A percentile compares a stretch with the other conserved stretches of the same genome.
Evolutionary conservation across 441 rosid genomes (phyloP).

Genomic region (Eutrema salsugineum): DNA sequence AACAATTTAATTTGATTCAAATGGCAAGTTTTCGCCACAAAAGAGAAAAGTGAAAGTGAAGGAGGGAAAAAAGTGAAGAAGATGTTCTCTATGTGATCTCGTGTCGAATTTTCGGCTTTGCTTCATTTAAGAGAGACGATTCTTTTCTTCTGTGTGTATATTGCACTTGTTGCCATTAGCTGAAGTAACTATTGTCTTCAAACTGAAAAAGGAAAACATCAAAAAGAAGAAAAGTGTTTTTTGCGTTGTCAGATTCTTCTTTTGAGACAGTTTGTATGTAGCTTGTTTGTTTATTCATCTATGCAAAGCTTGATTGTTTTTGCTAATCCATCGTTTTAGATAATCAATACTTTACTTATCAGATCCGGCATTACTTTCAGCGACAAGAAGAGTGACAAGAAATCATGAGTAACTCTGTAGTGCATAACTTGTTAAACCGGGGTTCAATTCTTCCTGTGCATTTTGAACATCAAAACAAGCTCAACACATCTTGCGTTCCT

Average conservation of each 20-base stretch:
- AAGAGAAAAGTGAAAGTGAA: not conserved
- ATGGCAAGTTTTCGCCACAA: not conserved
- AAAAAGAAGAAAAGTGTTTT: not conserved
- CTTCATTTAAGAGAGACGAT: not conserved
- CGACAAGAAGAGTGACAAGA: constrained; percentile 38
- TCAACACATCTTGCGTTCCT: constrained; percentile 47
- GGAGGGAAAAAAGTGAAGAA: not conserved
- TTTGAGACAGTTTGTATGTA: constrained; percentile 1
- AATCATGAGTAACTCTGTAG: constrained; percentile 67
- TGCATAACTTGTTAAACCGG: constrained; percentile 53
- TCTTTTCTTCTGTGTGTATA: constrained; percentile 14
- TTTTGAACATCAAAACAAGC: constrained; percentile 59
- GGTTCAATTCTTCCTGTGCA: constrained; percentile 51
- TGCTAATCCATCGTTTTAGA: not conserved
- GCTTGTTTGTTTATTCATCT: constrained; percentile 7
- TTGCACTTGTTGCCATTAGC: constrained; percentile 5
- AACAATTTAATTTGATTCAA: not conserved
- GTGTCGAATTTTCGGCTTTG: not conserved
- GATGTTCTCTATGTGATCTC: not conserved
- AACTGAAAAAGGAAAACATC: not conserved
- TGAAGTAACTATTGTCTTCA: not conserved
- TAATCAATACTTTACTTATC: constrained; percentile 22
- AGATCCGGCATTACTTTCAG: constrained; percentile 37
- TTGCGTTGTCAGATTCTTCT: not conserved
- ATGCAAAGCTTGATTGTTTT: constrained; percentile 22